These are phyloP conservation scores for Candida ulmi DNA, from an alignment of 805 yeast genomes.

Conservation along the genomic window DNA sequence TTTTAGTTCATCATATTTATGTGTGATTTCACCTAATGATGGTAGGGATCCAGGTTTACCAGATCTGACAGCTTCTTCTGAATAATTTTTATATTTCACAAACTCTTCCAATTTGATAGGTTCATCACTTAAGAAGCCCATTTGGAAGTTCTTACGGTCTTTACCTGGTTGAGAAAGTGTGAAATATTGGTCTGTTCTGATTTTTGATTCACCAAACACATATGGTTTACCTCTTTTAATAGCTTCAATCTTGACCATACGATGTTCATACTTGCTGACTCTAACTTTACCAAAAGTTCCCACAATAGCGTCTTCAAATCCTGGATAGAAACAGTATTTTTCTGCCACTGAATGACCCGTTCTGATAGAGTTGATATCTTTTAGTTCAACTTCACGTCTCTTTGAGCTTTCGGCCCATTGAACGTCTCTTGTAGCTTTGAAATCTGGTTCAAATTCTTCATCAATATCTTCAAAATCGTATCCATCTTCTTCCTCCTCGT, in stretches of 20 bases:
- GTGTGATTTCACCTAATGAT: constrained; percentile 54
- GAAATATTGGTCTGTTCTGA: constrained; percentile 52
- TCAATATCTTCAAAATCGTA: constrained; percentile 36
- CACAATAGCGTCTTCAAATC: constrained; percentile 60
- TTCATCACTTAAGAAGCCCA: constrained; percentile 76
- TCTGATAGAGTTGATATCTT: constrained; percentile 66
- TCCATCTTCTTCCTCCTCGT: constrained; percentile 32
- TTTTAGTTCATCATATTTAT: constrained; percentile 57
- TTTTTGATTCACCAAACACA: constrained; percentile 34
- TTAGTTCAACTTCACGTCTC: constrained; percentile 42
- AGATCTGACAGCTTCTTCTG: constrained; percentile 45
- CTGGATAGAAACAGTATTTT: constrained; percentile 77
- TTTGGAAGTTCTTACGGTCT: constrained; percentile 65
- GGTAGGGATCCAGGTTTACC: constrained; percentile 41
- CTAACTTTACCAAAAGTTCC: constrained; percentile 83
- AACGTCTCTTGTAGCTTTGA: constrained; percentile 38
- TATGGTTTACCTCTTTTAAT: constrained; percentile 50
- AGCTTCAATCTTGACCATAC: constrained; percentile 78
- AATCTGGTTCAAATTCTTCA: constrained; percentile 37
- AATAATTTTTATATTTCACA: constrained; percentile 56
- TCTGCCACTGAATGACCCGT: constrained; percentile 75
- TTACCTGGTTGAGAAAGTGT: constrained; percentile 78
- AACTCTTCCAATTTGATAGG: constrained; percentile 68
- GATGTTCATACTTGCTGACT: constrained; percentile 63
- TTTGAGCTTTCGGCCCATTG: constrained; percentile 42